Evolutionary conservation across 352 stramenopile species (phyloP), one percentile per base, ranked within the genome.

Genomic region (Pythium oligandrum): DNA sequence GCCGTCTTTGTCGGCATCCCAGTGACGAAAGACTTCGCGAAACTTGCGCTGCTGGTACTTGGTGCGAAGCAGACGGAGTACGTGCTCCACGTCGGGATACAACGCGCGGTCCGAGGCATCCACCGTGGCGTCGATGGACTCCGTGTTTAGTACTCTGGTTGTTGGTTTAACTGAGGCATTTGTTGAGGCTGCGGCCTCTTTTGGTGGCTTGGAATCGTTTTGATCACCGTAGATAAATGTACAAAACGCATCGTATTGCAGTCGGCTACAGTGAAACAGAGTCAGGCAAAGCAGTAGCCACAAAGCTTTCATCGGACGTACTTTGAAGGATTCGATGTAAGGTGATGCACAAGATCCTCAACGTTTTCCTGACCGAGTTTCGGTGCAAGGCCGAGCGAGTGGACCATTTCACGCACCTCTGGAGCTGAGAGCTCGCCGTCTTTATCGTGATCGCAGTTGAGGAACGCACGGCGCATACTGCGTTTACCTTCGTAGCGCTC

Each of bases 401-500:
- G 47, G 4, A 86, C 70, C 64, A 86, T 76, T 12, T 75, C 55
- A 34, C 51, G 62, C 17, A 86, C 63, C 12, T 86, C 75, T 2
- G 59, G 35, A 1, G 51, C 37, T 11, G 54, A 66, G 39, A 86
- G 48, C 3, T 62, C 59, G 5, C 73, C 75, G 52, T 86, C 73
- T 63, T 77, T 84, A 54, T 84, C 60, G 9, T 59, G 64, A 40
- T 86, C 73, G 73, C 75, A 86, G 32, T 71, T 81, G 33, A 76
- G 66, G 61, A 86, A 86, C 39, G 73, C 73, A 33, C 64, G 50
- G 5, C 73, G 75, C 17, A 83, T 48, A 36, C 71, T 83, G 3
- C 75, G 71, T 39, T 83, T 86, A 32, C 76, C 75, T 6, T 78
- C 64, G 51, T 84, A 86, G 3, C 71, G 73, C n/a, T 86, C 75